These are phyloP conservation scores for Acer saccharum DNA, from an alignment of 345 rosid genomes.

Conservation along the genomic window DNA sequence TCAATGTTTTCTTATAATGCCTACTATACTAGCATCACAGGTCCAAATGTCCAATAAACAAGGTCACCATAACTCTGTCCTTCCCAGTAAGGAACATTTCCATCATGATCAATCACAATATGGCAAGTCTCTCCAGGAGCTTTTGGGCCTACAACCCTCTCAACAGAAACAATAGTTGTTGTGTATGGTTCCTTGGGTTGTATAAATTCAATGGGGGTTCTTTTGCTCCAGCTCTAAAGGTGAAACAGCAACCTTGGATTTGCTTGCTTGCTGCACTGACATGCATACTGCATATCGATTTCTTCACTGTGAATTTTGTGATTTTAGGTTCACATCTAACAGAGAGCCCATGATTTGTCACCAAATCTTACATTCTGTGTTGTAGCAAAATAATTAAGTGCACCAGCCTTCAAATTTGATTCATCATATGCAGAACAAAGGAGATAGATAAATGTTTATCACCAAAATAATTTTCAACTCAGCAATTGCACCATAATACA, in stretches of 20 bases:
- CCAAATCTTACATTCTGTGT: slow-evolving; percentile 52
- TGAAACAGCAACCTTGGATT: too few relatives aligned
- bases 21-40: too few relatives aligned
- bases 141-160: too few relatives aligned
- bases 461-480: neutral
- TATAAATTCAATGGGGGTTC: too few relatives aligned
- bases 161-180: too few relatives aligned
- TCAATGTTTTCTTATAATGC: too few relatives aligned
- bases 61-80: slow-evolving; percentile 99
- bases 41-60: too few relatives aligned
- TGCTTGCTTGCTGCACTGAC: too few relatives aligned
- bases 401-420: slow-evolving; percentile 15
- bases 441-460: neutral
- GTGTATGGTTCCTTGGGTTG: too few relatives aligned
- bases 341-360: slow-evolving; percentile 53
- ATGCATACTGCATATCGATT: too few relatives aligned
- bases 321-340: slow-evolving; percentile 45
- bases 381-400: slow-evolving; percentile 50
- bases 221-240: too few relatives aligned
- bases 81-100: slow-evolving; percentile 98
- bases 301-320: slow-evolving; percentile 33
- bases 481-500: neutral
- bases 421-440: neutral
- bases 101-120: slow-evolving; percentile 89
- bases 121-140: too few relatives aligned